Evolutionary conservation across 1,139 yeast genomes (phyloP).

Genomic region (Taphrina confusa): DNA sequence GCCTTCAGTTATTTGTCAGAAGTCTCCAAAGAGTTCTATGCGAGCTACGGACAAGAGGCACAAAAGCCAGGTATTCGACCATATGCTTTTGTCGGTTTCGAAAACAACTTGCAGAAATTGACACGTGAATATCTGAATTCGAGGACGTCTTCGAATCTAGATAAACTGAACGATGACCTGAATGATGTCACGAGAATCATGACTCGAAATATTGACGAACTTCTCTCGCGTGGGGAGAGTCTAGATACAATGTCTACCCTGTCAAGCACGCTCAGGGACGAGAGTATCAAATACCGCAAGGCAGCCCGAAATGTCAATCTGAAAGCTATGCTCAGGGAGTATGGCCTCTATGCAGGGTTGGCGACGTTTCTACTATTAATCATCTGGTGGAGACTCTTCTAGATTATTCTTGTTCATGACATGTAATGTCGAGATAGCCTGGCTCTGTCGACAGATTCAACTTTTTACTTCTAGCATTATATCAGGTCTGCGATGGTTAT

Average conservation of each 20-base stretch:
- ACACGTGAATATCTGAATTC: slow-evolving; percentile 87
- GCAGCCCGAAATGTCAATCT: slow-evolving; percentile 89
- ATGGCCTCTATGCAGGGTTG: slow-evolving; percentile 78
- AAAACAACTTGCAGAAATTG: slow-evolving; percentile 77
- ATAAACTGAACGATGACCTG: slow-evolving; percentile 78
- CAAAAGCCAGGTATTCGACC: slow-evolving; percentile 69
- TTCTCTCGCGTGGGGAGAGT: slow-evolving; percentile 90
- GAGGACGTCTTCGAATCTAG: slow-evolving; percentile 74
- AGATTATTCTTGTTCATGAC: neutral
- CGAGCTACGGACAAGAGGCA: slow-evolving; percentile 75
- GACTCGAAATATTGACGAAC: slow-evolving; percentile 94
- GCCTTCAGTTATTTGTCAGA: slow-evolving; percentile 86
- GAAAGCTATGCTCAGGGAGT: slow-evolving; percentile 84
- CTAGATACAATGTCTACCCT: slow-evolving; percentile 88
- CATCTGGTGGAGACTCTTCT: slow-evolving; percentile 56
- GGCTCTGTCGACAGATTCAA: neutral
- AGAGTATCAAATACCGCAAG: slow-evolving; percentile 82
- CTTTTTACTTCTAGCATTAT: neutral
- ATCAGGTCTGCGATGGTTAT: neutral
- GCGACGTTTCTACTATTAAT: slow-evolving; percentile 73
- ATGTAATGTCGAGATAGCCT: neutral
- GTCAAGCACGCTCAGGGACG: slow-evolving; percentile 74
- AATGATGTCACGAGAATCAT: slow-evolving; percentile 92
- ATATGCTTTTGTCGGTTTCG: slow-evolving; percentile 86
- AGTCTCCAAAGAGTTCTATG: slow-evolving; percentile 75